These are phyloP conservation scores for Microthyrium microscopicum DNA, from an alignment of 2,329 filamentous ascomycete genomes.

Conservation along the genomic window DNA sequence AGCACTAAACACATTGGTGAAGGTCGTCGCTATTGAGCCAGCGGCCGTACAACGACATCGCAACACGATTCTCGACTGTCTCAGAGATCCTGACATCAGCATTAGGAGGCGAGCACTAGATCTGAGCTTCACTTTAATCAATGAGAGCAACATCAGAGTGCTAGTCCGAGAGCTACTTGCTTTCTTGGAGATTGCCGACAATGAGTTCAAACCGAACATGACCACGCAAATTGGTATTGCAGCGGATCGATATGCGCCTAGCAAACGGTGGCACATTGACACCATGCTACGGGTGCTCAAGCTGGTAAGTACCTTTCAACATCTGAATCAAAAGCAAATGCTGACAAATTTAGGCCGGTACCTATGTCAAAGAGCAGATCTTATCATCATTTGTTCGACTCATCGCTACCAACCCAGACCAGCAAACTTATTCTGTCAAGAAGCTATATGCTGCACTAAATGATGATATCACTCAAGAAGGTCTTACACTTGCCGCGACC, in stretches of 20 bases:
- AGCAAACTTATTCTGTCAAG: conserved; percentile 92
- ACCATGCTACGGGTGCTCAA: conserved; percentile 92
- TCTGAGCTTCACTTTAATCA: conserved; percentile 94
- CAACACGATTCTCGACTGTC: conserved; percentile 91
- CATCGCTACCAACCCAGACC: conserved; percentile 82
- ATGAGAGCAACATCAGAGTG: conserved; percentile 87
- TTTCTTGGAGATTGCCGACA: conserved; percentile 92
- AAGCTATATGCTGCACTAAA: conserved; percentile 84
- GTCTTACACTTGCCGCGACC: conserved; percentile 75
- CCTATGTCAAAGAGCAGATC: conserved; percentile 96
- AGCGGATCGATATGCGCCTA: conserved; percentile 87
- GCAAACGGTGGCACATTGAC: conserved; percentile 96
- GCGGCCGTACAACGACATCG: conserved; percentile 94
- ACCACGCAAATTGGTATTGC: conserved; percentile 96
- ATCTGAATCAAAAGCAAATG: not conserved
- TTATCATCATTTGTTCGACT: conserved; percentile 90
- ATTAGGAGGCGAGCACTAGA: conserved; percentile 91
- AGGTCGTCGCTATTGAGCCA: conserved; percentile 93
- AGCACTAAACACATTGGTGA: conserved; percentile 90
- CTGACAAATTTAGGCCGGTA: conserved; percentile 45
- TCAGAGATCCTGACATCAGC: conserved; percentile 94
- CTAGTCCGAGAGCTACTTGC: conserved; percentile 84
- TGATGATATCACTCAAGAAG: conserved; percentile 95
- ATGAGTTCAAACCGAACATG: conserved; percentile 98
- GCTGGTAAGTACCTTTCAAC: conserved; percentile 28